phyloP scores from a whole-genome alignment of 495 filamentous ascomycete genomes.

The Tuber melanosporum region DNA sequence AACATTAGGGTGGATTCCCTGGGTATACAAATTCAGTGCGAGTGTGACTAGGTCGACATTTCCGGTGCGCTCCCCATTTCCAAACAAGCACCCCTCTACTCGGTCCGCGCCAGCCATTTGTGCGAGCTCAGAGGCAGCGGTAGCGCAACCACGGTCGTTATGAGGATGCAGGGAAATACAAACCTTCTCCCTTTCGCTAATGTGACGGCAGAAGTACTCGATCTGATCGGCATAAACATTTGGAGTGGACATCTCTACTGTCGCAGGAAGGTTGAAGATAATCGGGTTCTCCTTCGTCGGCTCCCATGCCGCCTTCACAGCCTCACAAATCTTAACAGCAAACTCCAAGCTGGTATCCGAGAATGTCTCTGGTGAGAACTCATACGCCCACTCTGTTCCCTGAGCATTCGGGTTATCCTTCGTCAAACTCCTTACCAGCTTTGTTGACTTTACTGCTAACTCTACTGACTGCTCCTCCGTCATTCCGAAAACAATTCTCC shows the following conservation, averaged over 20 bases:
- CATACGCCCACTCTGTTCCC: conserved; percentile 84
- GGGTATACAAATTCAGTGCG: conserved; percentile 92
- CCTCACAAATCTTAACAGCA: conserved; percentile 78
- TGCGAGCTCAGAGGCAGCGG: conserved; percentile 82
- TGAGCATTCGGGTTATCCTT: conserved; percentile 79
- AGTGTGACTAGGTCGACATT: conserved; percentile 95
- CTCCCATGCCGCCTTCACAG: conserved; percentile 92
- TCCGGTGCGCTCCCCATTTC: conserved; percentile 91
- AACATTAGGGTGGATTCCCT: conserved; percentile 79
- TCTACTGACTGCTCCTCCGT: conserved; percentile 73
- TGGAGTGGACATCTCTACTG: conserved; percentile 91
- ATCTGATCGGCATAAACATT: conserved; percentile 97
- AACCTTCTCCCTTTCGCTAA: conserved; percentile 73
- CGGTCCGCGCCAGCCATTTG: conserved; percentile 97
- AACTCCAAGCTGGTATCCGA: conserved; percentile 84
- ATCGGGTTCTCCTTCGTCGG: conserved; percentile 75
- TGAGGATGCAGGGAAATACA: conserved; percentile 83
- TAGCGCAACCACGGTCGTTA: conserved; percentile 87
- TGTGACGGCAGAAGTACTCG: conserved; percentile 84
- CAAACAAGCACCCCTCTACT: conserved; percentile 92
- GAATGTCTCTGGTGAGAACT: conserved; percentile 96
- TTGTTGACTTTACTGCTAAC: conserved; percentile 79
- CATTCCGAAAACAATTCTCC: conserved; percentile 80
- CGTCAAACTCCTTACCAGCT: conserved; percentile 79
- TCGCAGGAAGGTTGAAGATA: conserved; percentile 96